Conservation (phyloP, 1,284 basidiomycete genomes). For the Vanrija sp. region DNA sequence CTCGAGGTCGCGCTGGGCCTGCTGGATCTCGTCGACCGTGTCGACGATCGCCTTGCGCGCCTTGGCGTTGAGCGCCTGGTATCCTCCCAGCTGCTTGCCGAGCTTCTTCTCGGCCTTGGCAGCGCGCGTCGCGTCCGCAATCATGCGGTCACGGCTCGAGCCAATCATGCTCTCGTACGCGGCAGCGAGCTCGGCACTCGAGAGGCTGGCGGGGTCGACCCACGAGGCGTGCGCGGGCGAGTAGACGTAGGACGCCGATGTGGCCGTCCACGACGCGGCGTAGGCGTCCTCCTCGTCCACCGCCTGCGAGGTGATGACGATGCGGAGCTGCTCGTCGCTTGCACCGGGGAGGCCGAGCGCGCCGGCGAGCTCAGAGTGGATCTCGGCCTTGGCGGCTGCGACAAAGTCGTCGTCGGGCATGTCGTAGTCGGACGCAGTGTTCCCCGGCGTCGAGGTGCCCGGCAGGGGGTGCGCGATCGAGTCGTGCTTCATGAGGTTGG, state of each 20-base stretch:
- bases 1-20: slow-evolving; percentile 65
- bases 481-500: slow-evolving; percentile 78
- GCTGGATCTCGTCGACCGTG: slow-evolving; percentile 67
- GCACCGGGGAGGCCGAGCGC: slow-evolving; percentile 81
- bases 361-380: slow-evolving; percentile 75
- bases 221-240: slow-evolving; percentile 60
- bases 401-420: slow-evolving; percentile 74
- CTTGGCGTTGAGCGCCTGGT: slow-evolving; percentile 71
- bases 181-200: slow-evolving; percentile 58
- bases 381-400: slow-evolving; percentile 64
- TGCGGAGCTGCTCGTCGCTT: slow-evolving; percentile 68
- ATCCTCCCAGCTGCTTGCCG: slow-evolving; percentile 80
- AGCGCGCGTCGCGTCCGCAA: slow-evolving; percentile 74
- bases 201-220: slow-evolving; percentile 63
- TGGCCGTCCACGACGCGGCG: slow-evolving; percentile 62
- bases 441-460: slow-evolving; percentile 72
- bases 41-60: slow-evolving; percentile 64
- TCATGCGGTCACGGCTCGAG: slow-evolving; percentile 67
- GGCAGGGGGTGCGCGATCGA: slow-evolving; percentile 82
- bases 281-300: slow-evolving; percentile 60
- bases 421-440: slow-evolving; percentile 66
- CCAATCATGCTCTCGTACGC: slow-evolving; percentile 65
- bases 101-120: slow-evolving; percentile 91
- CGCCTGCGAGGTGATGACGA: slow-evolving; percentile 63
- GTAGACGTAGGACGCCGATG: slow-evolving; percentile 62